A percentile compares a stretch with the other conserved stretches of the same genome.
phyloP scores from a whole-genome alignment of 495 filamentous ascomycete species.

The Penicillium psychrofluorescens region DNA sequence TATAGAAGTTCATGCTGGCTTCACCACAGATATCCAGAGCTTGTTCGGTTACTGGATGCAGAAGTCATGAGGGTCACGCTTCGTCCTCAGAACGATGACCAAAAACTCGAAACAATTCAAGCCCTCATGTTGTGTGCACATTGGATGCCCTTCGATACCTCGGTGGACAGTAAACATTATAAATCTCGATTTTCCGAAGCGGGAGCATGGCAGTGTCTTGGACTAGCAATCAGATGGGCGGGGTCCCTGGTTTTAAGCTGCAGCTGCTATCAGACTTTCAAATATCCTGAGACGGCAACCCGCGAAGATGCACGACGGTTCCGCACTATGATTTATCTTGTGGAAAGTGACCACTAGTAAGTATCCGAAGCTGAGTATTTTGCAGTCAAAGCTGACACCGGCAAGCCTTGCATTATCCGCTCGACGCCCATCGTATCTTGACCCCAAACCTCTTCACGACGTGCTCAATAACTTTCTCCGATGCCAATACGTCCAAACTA shows the following conservation, averaged over 20 bases:
- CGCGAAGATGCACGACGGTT: not conserved
- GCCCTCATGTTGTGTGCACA: conserved; percentile 1
- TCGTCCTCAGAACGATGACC: not conserved
- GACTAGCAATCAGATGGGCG: not conserved
- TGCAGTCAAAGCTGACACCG: no score
- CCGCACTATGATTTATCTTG: conserved; percentile 2
- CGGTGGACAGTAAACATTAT: not conserved
- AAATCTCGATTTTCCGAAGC: conserved; percentile 1
- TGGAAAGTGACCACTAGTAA: conserved; percentile 3
- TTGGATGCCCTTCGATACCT: conserved; percentile 2
- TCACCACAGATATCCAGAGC: not conserved
- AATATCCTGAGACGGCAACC: not conserved
- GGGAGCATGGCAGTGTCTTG: conserved; percentile 2
- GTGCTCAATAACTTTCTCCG: not conserved
- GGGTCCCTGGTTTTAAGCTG: not conserved
- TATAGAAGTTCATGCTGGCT: not conserved
- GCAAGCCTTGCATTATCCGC: not conserved
- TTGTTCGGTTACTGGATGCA: not conserved
- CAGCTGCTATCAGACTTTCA: not conserved
- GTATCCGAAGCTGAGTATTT: no score
- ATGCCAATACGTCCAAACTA: not conserved
- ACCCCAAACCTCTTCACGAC: not conserved
- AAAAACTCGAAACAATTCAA: not conserved
- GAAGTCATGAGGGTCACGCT: conserved; percentile 1
- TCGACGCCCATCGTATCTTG: not conserved